Base-by-base conservation (phyloP, 1,284 basidiomycete genomes). In the Tilletia horrida region DNA sequence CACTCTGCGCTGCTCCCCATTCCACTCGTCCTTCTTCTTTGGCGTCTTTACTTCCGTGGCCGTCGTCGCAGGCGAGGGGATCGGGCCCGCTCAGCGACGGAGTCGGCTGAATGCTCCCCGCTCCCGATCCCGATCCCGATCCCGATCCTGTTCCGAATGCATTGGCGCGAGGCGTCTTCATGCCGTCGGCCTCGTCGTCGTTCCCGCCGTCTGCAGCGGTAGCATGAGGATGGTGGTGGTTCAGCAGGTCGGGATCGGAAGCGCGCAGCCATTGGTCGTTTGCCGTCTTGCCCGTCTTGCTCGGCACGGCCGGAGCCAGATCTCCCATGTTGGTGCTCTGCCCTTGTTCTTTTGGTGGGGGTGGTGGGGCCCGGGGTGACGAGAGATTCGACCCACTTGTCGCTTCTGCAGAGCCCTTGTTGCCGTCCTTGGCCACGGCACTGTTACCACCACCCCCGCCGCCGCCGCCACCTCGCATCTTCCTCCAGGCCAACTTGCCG, bases 401-500 rank as follows among this genome's bases (percentile, higher is more conserved):
- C n/a, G n/a, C n/a, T n/a, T n/a, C n/a, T n/a, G n/a, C n/a, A n/a
- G n/a, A n/a, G 31, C 27, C 55, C 14, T 8, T 11, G 55, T 59
- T 9, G 55, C 14, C 55, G 6, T 59, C 21, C 25, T 27, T 14
- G 55, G 27, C 7, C 8, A 18, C 55, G 31, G 18, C 11, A 11
- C 14, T 42, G 29, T n/a, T 1, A n/a, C 42, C 42, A 9, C 7
- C 7, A 7, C 48, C 7, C 18, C n/a, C 48, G 7, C 16, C 69
- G 23, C 50, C 67, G 29, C 68, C 66, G 8, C 69, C 66, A 6
- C 76, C 72, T 3, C 73, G 61, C 14, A 77, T 66, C 47, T 69
- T 66, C 57, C 71, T 74, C 76, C 75, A 77, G 0, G 71, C 75
- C 40, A 71, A 72, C 8, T 63, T 55, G 1, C 74, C 75, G 7